phyloP scores from a whole-genome alignment of 2,329 filamentous ascomycete species.

The Botrytis cinerea region DNA sequence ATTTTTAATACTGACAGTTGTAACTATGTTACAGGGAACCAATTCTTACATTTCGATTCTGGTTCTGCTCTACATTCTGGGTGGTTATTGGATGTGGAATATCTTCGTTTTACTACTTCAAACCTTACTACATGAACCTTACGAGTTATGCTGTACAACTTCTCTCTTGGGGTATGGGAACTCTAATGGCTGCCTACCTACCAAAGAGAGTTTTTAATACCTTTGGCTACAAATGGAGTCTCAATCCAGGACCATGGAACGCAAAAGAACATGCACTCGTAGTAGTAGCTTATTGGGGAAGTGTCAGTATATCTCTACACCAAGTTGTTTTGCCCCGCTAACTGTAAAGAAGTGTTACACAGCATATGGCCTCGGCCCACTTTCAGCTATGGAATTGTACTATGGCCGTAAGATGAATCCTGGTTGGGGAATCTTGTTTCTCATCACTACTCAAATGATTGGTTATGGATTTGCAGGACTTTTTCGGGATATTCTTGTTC shows the following conservation, averaged over 20 bases:
- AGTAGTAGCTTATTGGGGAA: slow-evolving; percentile 47
- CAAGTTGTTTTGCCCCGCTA: slow-evolving; percentile 67
- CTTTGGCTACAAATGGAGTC: slow-evolving; percentile 41
- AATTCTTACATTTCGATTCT: slow-evolving; percentile 43
- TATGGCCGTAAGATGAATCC: slow-evolving; percentile 48
- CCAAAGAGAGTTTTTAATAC: slow-evolving; percentile 35
- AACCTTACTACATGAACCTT: slow-evolving; percentile 39
- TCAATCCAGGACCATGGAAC: slow-evolving; percentile 69
- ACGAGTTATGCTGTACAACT: slow-evolving; percentile 42
- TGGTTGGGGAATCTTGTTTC: slow-evolving; percentile 51
- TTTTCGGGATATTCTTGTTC: slow-evolving; percentile 57
- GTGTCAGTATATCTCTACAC: slow-evolving; percentile 50
- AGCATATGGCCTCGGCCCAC: slow-evolving; percentile 55
- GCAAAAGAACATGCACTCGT: slow-evolving; percentile 69
- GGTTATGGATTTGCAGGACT: slow-evolving; percentile 65
- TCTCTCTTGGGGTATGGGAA: slow-evolving; percentile 42
- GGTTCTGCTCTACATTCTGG: slow-evolving; percentile 41
- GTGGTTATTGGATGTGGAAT: slow-evolving; percentile 40
- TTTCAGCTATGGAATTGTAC: slow-evolving; percentile 64
- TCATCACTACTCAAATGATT: slow-evolving; percentile 62
- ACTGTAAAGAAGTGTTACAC: slow-evolving; percentile 43
- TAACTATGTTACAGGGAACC: slow-evolving; percentile 34
- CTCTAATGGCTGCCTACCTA: slow-evolving; percentile 37
- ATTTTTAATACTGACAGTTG: background rate
- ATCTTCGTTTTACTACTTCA: slow-evolving; percentile 43